These are phyloP conservation scores for Penicillium verhagenii DNA, from an alignment of 495 filamentous ascomycete species.

Conservation along the genomic window DNA sequence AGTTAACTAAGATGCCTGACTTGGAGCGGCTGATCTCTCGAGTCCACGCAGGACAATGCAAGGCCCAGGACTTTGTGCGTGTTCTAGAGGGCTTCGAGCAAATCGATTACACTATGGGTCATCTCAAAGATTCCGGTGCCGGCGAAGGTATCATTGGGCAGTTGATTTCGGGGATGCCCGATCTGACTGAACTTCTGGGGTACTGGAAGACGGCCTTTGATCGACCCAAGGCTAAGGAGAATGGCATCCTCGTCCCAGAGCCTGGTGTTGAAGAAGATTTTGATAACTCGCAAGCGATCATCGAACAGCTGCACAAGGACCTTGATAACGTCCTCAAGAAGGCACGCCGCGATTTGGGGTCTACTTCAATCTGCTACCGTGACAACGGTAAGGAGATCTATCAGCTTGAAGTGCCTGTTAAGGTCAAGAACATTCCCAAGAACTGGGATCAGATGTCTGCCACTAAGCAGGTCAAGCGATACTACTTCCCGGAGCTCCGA, in stretches of 20 bases:
- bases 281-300: conserved; percentile 76
- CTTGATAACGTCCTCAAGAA: conserved; percentile 71
- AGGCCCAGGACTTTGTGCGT: conserved; percentile 85
- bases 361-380: conserved; percentile 71
- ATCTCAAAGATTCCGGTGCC: conserved; percentile 65
- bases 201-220: conserved; percentile 96
- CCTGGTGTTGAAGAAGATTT: conserved; percentile 92
- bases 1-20: conserved; percentile 88
- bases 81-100: conserved; percentile 97
- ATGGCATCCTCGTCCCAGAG: conserved; percentile 77
- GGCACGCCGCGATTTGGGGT: conserved; percentile 64
- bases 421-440: conserved; percentile 78
- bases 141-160: conserved; percentile 82
- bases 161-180: conserved; percentile 79
- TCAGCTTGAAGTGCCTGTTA: conserved; percentile 86
- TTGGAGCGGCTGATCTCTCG: conserved; percentile 92
- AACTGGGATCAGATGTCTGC: conserved; percentile 96
- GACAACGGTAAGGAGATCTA: conserved; percentile 98
- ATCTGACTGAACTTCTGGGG: conserved; percentile 67
- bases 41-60: conserved; percentile 87
- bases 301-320: conserved; percentile 68
- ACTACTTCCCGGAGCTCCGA: conserved; percentile 85
- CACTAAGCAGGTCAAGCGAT: conserved; percentile 86
- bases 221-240: conserved; percentile 71
- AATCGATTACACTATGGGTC: conserved; percentile 84